Conservation (phyloP, 768 basidiomycete species). For the Chalciporus chontae region DNA sequence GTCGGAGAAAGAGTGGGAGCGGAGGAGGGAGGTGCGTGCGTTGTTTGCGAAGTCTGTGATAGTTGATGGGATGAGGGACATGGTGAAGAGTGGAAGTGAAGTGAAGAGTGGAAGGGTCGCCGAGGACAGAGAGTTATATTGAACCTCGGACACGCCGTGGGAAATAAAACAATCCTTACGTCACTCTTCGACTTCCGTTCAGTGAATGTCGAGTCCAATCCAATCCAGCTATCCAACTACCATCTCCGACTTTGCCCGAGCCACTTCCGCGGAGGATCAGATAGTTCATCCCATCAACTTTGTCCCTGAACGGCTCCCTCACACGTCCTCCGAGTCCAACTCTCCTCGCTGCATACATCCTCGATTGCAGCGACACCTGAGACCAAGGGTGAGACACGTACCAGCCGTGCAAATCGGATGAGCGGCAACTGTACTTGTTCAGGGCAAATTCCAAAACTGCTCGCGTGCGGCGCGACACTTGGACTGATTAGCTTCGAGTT, state of each 20-base stretch:
- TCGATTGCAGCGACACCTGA: conserved; percentile 18
- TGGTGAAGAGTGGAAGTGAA: conserved; percentile 18
- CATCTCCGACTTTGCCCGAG: no score
- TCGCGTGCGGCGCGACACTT: no score
- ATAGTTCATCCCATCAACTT: conserved; percentile 15
- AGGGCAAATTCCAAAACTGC: no score
- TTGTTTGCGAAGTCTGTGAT: conserved; percentile 27
- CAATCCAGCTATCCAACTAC: neutral
- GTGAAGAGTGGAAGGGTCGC: conserved; percentile 15
- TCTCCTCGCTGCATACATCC: neutral
- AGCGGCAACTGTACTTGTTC: no score
- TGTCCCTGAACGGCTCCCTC: conserved; percentile 26
- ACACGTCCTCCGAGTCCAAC: conserved; percentile 4
- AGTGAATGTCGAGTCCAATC: neutral
- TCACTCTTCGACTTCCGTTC: conserved; percentile 15
- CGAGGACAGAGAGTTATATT: conserved; percentile 26
- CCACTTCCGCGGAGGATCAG: conserved; percentile 26
- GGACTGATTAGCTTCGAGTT: no score
- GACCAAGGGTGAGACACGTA: neutral
- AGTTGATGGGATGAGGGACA: conserved; percentile 28
- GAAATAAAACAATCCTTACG: conserved; percentile 24
- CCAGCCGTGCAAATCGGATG: no score
- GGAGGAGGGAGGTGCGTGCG: conserved; percentile 19
- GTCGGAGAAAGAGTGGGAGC: conserved; percentile 4
- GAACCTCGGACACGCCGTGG: conserved; percentile 19